Evolutionary conservation across 352 stramenopile species (phyloP).

Genomic region (Thalassiosira hispida): DNA sequence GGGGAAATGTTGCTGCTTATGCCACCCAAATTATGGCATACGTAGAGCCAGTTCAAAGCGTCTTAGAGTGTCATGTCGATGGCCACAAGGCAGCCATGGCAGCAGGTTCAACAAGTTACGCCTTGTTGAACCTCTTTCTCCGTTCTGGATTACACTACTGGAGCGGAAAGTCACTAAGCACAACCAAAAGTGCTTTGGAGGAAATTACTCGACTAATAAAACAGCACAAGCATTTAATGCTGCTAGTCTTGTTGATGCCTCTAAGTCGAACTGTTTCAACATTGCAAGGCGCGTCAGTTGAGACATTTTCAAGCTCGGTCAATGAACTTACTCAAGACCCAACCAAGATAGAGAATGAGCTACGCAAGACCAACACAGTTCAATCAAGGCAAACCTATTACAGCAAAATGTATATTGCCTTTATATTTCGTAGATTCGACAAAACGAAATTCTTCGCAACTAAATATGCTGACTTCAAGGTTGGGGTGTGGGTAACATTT

Average conservation of each 20-base stretch:
- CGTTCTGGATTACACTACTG: neutral
- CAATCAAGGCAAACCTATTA: neutral
- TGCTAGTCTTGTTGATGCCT: neutral
- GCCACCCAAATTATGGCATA: neutral
- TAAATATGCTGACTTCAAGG: neutral
- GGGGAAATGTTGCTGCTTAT: neutral
- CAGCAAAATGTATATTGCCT: slow-evolving; percentile 8
- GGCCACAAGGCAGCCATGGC: neutral
- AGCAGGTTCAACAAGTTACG: neutral
- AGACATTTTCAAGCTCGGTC: no score
- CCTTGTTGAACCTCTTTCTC: neutral
- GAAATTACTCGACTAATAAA: neutral
- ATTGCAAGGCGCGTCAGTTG: neutral
- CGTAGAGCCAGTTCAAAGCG: slow-evolving; percentile 5
- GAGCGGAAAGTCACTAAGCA: neutral
- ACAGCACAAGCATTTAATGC: neutral
- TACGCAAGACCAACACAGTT: neutral
- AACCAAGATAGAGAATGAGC: neutral
- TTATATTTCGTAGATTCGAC: slow-evolving; percentile 1
- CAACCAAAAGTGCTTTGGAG: neutral
- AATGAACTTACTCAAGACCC: no score
- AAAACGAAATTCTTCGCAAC: neutral
- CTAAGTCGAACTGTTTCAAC: neutral
- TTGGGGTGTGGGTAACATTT: neutral
- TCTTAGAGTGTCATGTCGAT: neutral